A percentile compares a stretch with the other conserved stretches of the same genome.
Evolutionary conservation across 2,329 filamentous ascomycete genomes (phyloP).

Genomic region (Torrubiella hemipterigena): DNA sequence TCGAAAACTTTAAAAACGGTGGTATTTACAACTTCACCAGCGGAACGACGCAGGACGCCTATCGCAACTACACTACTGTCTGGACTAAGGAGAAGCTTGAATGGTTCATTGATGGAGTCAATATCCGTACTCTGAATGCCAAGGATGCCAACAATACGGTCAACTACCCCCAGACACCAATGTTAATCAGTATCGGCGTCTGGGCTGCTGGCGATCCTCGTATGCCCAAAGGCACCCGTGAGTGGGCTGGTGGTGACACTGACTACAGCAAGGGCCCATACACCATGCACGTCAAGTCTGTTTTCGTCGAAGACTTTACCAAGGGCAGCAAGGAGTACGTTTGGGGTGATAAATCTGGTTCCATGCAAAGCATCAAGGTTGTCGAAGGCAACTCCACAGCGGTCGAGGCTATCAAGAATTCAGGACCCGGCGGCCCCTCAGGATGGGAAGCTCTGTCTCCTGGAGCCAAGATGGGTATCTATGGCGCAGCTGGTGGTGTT

Average conservation of each 20-base stretch:
- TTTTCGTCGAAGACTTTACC: conserved; percentile 43
- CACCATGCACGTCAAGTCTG: conserved; percentile 60
- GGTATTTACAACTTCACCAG: conserved; percentile 42
- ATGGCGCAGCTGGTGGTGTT: conserved; percentile 30
- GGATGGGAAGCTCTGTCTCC: too few relatives aligned
- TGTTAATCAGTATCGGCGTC: conserved; percentile 56
- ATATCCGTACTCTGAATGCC: conserved; percentile 51
- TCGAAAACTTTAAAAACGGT: conserved; percentile 49
- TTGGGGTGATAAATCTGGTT: conserved; percentile 49
- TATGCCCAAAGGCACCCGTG: conserved; percentile 43
- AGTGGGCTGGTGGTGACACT: conserved; percentile 60
- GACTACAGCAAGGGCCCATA: conserved; percentile 56
- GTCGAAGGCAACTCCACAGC: conserved; percentile 46
- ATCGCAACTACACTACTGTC: conserved; percentile 64
- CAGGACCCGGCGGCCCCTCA: too few relatives aligned
- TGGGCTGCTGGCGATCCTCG: conserved; percentile 50
- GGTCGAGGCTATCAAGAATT: conserved; percentile 29
- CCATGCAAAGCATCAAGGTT: conserved; percentile 51
- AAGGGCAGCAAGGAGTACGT: conserved; percentile 49
- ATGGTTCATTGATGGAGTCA: conserved; percentile 58
- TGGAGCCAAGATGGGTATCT: conserved; percentile 39
- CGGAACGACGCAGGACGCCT: conserved; percentile 41
- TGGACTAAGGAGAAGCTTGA: conserved; percentile 58
- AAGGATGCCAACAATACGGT: conserved; percentile 48
- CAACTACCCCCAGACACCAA: conserved; percentile 66